Base-by-base conservation (phyloP, 306 rosid species). In the Echinosophora koreensis region DNA sequence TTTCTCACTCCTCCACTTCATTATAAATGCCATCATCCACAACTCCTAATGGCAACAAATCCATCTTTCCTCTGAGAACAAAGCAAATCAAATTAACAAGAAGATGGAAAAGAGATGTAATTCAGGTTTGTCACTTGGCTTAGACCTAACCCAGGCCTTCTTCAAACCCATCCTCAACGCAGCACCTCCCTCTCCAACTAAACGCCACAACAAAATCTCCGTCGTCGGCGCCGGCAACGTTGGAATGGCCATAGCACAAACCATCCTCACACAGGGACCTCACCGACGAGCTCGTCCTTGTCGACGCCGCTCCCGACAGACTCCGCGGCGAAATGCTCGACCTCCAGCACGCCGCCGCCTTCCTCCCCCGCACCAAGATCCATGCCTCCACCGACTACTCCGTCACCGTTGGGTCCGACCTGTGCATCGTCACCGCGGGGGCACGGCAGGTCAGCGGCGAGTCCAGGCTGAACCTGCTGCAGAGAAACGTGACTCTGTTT, bases 161-260 rank as follows among this genome's bases (percentile, higher is more conserved):
- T 95, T 95, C 90, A 87, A 77, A 58, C 60, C 97, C 64, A 85
- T 92, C 28, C 57, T 57, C 6, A 52, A 80, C 69, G 86, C 96
- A 4, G 80, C 84, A 5, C 84, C 92, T 0, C 90, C 93, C 6
- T 92, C 95, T 8, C 77, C 87, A 3, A 77, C 91, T 0, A 90
- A 89, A 6, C 89, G 90, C 72, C 88, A 83, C 83, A 83, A 74
- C 50, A 94, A 94, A 73, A 74, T 92, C 83, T 87, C 97, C 13
- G 95, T 92, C 61, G 71, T 94, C 16, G 98, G 97, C 0, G 90
- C 93, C 10, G 98, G 98, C 9, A 94, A 94, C 57, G 98, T 94
- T 10, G 98, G 98, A 32, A 94, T 94, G 98, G 98, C 98, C 73
- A 92, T 94, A 2, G 98, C 98, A 59, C 98, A 94, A 66, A 94